Percentiles rank a stretch among this genome's conserved stretches.
phyloP scores from a whole-genome alignment of 2,329 filamentous ascomycete genomes.

The Triangularia verruculosa region DNA sequence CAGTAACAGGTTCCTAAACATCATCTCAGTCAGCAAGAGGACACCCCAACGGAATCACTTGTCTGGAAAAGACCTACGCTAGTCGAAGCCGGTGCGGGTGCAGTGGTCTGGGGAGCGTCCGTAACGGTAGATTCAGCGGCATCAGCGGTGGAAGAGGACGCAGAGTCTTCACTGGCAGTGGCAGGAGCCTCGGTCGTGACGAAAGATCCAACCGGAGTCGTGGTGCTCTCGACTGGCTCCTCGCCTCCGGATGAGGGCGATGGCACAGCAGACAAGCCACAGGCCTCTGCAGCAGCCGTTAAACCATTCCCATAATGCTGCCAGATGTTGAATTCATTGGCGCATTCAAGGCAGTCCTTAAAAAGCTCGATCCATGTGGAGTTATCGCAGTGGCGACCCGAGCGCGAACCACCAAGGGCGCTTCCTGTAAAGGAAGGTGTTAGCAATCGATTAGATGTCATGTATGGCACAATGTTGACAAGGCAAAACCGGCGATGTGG shows the following conservation, averaged over 20 bases:
- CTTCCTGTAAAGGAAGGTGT: conserved; percentile 25
- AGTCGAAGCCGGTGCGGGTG: not conserved
- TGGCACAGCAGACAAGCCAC: conserved; percentile 27
- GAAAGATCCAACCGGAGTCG: not conserved
- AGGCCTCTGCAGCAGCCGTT: conserved; percentile 33
- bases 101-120: not conserved
- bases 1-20: not conserved
- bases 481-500: no score
- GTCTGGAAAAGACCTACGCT: not conserved
- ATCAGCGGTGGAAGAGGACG: not conserved
- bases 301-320: conserved; percentile 40
- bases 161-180: not conserved
- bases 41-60: not conserved
- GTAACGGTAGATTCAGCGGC: not conserved
- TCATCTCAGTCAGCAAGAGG: not conserved
- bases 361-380: conserved; percentile 41
- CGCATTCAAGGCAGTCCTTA: conserved; percentile 43
- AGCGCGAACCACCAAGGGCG: conserved; percentile 36
- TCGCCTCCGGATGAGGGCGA: conserved; percentile 5
- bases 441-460: not conserved
- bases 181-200: not conserved
- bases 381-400: conserved; percentile 38
- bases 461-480: no score
- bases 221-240: not conserved
- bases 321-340: conserved; percentile 45